phyloP scores from a whole-genome alignment of 192 early-diverging fungal genomes.

The Linnemannia elongata region DNA sequence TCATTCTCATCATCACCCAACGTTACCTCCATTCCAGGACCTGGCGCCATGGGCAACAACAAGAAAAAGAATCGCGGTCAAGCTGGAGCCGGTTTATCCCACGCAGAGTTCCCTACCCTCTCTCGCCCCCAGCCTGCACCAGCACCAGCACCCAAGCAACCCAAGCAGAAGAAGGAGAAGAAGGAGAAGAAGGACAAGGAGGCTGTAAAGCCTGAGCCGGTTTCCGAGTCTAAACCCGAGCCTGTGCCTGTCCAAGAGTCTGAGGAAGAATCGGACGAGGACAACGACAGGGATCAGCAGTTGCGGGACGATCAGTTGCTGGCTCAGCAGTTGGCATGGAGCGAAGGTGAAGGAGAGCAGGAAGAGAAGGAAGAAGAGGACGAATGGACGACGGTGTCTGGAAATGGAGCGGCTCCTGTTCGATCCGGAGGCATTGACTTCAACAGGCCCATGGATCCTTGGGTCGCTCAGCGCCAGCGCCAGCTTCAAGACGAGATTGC shows the following conservation, averaged over 20 bases:
- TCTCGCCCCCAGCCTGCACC: slow-evolving; percentile 25
- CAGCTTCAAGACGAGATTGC: slow-evolving; percentile 30
- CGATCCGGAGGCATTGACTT: slow-evolving; percentile 53
- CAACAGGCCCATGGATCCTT: slow-evolving; percentile 55
- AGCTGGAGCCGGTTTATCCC: slow-evolving; percentile 41
- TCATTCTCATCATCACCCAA: slow-evolving; percentile 33
- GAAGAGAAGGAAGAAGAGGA: slow-evolving; percentile 23
- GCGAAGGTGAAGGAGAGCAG: not conserved
- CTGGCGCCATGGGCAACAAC: slow-evolving; percentile 50
- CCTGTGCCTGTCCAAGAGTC: slow-evolving; percentile 1
- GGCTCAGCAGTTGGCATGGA: slow-evolving; percentile 1
- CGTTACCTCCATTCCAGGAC: slow-evolving; percentile 46
- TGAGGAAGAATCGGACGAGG: slow-evolving; percentile 12
- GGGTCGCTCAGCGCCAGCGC: slow-evolving; percentile 50
- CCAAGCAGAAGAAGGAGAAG: slow-evolving; percentile 37
- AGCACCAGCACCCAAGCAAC: slow-evolving; percentile 28
- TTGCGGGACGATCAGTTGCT: slow-evolving; percentile 1
- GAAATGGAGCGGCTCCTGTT: slow-evolving; percentile 9
- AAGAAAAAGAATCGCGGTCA: slow-evolving; percentile 46
- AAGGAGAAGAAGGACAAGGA: slow-evolving; percentile 30
- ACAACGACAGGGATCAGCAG: slow-evolving; percentile 22
- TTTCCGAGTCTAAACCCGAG: slow-evolving; percentile 4
- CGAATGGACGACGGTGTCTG: slow-evolving; percentile 43
- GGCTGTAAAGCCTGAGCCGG: slow-evolving; percentile 8
- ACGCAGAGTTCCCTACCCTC: slow-evolving; percentile 49